A percentile compares a stretch with the other conserved stretches of the same genome.
phyloP scores from a whole-genome alignment of 192 early-diverging fungal genomes.

The Chytriomyces sp. region DNA sequence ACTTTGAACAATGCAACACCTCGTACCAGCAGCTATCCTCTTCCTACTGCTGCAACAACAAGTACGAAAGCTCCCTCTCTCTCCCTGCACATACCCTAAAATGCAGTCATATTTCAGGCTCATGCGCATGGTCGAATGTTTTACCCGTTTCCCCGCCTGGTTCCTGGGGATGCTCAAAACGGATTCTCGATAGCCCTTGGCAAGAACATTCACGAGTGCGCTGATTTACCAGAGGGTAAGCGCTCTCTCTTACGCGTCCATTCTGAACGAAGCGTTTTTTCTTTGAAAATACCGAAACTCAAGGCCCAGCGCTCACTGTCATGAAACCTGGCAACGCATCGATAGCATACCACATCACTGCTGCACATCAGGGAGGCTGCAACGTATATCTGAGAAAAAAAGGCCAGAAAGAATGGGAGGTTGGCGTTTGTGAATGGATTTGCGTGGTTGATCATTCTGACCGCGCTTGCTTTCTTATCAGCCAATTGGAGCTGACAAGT shows the following conservation, averaged over 20 bases:
- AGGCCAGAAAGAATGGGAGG: not conserved
- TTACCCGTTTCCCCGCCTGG: constrained; percentile 2
- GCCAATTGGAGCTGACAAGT: not conserved
- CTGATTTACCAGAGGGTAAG: not conserved
- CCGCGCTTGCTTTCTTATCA: not conserved
- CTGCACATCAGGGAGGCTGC: constrained; percentile 2
- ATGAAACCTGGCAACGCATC: not conserved
- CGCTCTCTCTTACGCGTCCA: not conserved
- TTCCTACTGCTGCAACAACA: no score
- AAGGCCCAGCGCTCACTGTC: not conserved
- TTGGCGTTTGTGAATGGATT: not conserved
- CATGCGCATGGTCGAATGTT: constrained; percentile 12
- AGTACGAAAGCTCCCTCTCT: no score
- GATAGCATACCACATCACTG: not conserved
- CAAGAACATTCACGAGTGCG: not conserved
- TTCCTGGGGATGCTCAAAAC: constrained; percentile 13
- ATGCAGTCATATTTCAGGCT: not conserved
- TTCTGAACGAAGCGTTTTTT: not conserved
- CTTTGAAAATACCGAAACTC: not conserved
- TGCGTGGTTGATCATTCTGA: not conserved
- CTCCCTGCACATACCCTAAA: no score
- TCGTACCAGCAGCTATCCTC: no score
- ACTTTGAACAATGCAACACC: no score
- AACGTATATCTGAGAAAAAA: constrained; percentile 4
- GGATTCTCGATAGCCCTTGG: not conserved